A percentile compares a stretch with the other conserved stretches of the same genome.
Evolutionary conservation across 75 land plant species (phyloP).

Genomic region (Pinus tabuliformis): DNA sequence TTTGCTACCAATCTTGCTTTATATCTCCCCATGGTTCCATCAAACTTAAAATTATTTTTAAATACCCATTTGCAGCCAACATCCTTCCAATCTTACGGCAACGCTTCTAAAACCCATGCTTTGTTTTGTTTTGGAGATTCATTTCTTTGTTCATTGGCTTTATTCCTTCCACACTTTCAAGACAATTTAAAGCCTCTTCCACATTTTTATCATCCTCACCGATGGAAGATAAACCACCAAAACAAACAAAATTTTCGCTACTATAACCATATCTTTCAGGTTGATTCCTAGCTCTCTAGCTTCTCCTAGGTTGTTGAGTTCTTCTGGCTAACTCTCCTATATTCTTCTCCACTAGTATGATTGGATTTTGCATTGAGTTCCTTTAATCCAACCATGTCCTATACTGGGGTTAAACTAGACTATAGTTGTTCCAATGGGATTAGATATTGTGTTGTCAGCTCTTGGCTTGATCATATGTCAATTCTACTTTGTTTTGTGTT

Average conservation of each 20-base stretch:
- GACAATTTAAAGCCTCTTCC: background rate
- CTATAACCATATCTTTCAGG: background rate
- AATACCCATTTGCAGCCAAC: background rate
- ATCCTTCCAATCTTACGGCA: background rate
- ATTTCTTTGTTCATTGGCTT: background rate
- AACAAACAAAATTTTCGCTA: background rate
- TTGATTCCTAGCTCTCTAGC: background rate
- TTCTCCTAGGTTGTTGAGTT: too few species aligned
- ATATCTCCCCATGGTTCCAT: background rate
- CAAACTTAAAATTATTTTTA: background rate
- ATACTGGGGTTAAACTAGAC: too few species aligned
- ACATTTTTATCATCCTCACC: background rate
- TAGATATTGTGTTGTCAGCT: too few species aligned
- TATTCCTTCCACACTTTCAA: background rate
- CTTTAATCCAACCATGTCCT: too few species aligned
- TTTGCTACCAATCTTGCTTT: slow-evolving; percentile 1
- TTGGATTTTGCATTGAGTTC: too few species aligned
- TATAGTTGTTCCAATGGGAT: too few species aligned
- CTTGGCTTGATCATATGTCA: too few species aligned
- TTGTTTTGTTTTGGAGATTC: background rate
- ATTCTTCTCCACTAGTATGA: too few species aligned
- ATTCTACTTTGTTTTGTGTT: too few species aligned
- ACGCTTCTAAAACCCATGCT: background rate
- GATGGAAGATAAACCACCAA: background rate
- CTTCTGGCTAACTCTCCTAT: too few species aligned